Evolutionary conservation across 345 rosid species (phyloP), one percentile per base, ranked within the genome.

Genomic region (Triadica sebifera): DNA sequence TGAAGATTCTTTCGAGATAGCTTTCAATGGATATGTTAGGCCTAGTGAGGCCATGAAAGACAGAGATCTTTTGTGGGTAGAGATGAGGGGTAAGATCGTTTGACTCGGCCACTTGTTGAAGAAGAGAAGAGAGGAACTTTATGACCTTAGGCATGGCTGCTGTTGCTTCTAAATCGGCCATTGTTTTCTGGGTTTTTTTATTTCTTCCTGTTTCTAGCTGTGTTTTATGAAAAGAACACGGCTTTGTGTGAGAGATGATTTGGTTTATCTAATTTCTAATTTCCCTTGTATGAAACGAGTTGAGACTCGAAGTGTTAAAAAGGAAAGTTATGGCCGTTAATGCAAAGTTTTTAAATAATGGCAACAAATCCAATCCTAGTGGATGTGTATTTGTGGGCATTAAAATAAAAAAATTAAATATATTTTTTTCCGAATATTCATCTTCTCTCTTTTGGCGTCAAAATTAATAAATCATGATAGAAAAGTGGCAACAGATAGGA

Each of bases 1-100:
- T 86, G 70, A 87, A 89, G 69, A 89, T 91, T 86, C 97, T 87
- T 60, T 87, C 88, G 2, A 91, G 88, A 58, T 91, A 91, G 84
- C 75, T 86, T 68, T 83, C 84, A 53, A 91, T 73, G 66, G 97
- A 84, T 15, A 91, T 88, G 22, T 81, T 51, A 6, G 97, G 97
- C 73, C 80, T 81, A 0, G 85, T 76, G 19, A 89, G 67, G 66
- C 90, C 91, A 56, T 78, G 87, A 50, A 91, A 91, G 71, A 81
- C 77, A 0, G 89, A 89, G 71, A 84, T 72, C 64, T 71, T 86
- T 81, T 81, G 87, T 3, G 86, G 69, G 70, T 67, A 74, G 45
- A 86, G 56, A 67, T 76, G 81, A 34, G 50, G 70, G 72, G 62
- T 80, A 47, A 81, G 65, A 63, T 81, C 88, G 77, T 90, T 89